These are phyloP conservation scores for Melanopsichium pennsylvanicum DNA, from an alignment of 1,284 basidiomycete genomes.

Conservation along the genomic window DNA sequence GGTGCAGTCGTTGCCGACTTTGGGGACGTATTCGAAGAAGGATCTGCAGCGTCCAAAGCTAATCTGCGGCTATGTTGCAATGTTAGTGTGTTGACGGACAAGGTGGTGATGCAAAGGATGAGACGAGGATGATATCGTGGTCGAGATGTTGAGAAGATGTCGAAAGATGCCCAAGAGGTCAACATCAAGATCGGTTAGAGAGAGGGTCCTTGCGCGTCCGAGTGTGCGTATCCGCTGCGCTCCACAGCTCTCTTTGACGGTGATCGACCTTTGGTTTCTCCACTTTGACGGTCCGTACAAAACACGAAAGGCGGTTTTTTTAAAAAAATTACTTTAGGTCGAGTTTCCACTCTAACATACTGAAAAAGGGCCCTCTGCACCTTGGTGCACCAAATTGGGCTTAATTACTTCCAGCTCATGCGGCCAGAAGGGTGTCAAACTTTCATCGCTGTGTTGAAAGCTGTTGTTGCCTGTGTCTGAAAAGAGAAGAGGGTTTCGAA, in stretches of 20 bases:
- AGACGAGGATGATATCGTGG: background rate
- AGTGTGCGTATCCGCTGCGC: constrained; percentile 34
- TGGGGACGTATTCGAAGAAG: too few relatives aligned
- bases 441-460: background rate
- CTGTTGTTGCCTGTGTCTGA: too few relatives aligned
- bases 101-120: background rate
- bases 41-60: too few relatives aligned
- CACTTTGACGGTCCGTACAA: constrained; percentile 4
- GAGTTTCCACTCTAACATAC: too few relatives aligned
- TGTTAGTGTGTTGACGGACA: background rate
- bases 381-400: too few relatives aligned
- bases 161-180: background rate
- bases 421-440: constrained; percentile 6
- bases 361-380: too few relatives aligned
- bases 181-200: constrained; percentile 3
- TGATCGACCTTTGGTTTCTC: constrained; percentile 35
- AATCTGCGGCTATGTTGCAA: too few relatives aligned
- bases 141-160: constrained; percentile 9
- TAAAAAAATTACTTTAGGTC: too few relatives aligned
- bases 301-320: background rate
- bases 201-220: constrained; percentile 47
- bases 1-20: too few relatives aligned
- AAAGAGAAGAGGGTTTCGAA: too few relatives aligned
- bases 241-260: constrained; percentile 24
- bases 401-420: constrained; percentile 22